Evolutionary conservation across 768 basidiomycete species (phyloP), one percentile per base, ranked within the genome.

Genomic region (Pleurotus giganteus): DNA sequence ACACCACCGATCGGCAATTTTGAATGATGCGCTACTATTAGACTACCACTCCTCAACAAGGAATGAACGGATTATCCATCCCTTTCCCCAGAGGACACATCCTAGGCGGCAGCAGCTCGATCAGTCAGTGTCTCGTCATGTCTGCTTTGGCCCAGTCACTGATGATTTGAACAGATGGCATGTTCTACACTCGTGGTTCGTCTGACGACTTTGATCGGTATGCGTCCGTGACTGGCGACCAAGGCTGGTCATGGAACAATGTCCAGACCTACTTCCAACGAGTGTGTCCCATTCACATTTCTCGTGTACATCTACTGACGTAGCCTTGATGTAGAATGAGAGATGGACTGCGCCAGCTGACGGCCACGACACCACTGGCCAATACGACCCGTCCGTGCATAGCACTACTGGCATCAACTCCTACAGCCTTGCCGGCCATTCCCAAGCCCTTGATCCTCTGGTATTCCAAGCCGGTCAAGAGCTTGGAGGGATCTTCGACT

Each of bases 171-270:
- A 2, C 46, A 71, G 73, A 63, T 63, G 39, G 6, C n/a, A 42
- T 69, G 65, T 52, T 50, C 4, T 68, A 63, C 32, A 66, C 64
- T 7, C 61, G 67, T 23, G 68, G 68, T 2, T 57, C 61, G 1
- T 47, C 2, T 65, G n/a, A n/a, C n/a, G n/a, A n/a, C n/a, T n/a
- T n/a, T n/a, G n/a, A n/a, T n/a, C n/a, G n/a, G n/a, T n/a, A 34
- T 28, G 66, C 68, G 0, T 34, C 17, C 0, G 42, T 66, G 39
- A 60, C 67, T 4, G 65, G 62, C 1, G 68, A 69, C 47, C 29
- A 31, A 23, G 68, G 67, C 9, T 69, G 68, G 68, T 64, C 64
- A 28, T 69, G 68, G 68, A 55, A 67, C 36, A 60, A 27, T 19
- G 32, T 69, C 3, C 47, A 57, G 26, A 61, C 59, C 12, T 68